Percentiles rank a stretch among this genome's conserved stretches.
phyloP scores from a whole-genome alignment of 129 eudicot species.

The Flaveria brownii region DNA sequence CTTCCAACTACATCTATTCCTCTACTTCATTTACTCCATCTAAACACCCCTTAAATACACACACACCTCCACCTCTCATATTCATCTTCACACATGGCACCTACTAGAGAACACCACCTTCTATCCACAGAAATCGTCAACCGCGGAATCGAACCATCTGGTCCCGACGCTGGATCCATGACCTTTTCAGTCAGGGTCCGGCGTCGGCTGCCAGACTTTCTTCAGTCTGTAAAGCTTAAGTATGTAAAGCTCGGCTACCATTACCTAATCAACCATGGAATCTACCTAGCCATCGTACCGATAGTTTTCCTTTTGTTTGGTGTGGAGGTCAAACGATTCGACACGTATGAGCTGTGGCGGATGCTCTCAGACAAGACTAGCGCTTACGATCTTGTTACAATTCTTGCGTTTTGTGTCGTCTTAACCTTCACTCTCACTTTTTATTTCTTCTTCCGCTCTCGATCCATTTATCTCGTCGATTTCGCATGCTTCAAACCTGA shows the following conservation, averaged over 20 bases:
- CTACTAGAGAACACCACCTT: slow-evolving; percentile 51
- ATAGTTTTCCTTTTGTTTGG: slow-evolving; percentile 53
- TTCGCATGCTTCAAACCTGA: slow-evolving; percentile 77
- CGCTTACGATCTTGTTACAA: slow-evolving; percentile 52
- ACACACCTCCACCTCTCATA: background rate
- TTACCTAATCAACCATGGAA: slow-evolving; percentile 64
- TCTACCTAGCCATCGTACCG: slow-evolving; percentile 64
- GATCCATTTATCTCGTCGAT: slow-evolving; percentile 71
- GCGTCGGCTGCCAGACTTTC: slow-evolving; percentile 52
- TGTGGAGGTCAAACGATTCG: slow-evolving; percentile 59
- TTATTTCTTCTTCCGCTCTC: slow-evolving; percentile 62
- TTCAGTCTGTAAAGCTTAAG: slow-evolving; percentile 71
- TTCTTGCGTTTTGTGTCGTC: slow-evolving; percentile 48
- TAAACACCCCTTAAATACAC: slow-evolving; percentile 14
- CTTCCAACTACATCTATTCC: slow-evolving; percentile 28
- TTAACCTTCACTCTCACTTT: slow-evolving; percentile 50
- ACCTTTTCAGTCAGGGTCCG: slow-evolving; percentile 67
- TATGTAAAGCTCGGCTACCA: slow-evolving; percentile 85
- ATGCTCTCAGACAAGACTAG: slow-evolving; percentile 51
- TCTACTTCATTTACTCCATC: slow-evolving; percentile 17
- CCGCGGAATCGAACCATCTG: slow-evolving; percentile 49
- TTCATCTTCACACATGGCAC: slow-evolving; percentile 28
- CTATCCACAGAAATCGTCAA: slow-evolving; percentile 70
- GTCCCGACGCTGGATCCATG: slow-evolving; percentile 55
- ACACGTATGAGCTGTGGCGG: slow-evolving; percentile 58